Base-by-base conservation (phyloP, 495 filamentous ascomycete genomes). In the Rusavskia elegans region DNA sequence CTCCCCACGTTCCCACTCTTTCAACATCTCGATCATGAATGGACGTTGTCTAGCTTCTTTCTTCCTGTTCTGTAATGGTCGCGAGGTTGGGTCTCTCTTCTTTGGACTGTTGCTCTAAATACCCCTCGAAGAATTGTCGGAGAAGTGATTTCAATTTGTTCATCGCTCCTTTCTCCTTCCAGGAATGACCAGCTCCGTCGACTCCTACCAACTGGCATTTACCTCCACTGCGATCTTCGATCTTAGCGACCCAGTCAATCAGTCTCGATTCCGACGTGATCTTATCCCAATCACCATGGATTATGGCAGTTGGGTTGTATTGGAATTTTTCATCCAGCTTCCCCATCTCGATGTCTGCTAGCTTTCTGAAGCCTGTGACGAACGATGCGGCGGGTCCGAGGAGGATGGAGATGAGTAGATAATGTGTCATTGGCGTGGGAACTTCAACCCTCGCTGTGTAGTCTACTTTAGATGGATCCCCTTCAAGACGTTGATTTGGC, bases 321-420 rank as follows among this genome's bases (percentile, higher is more conserved):
- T 61, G 64, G 61, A 83, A 68, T 62, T 84, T 82, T 42, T 65
- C 61, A 55, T 78, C 72, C n/a, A 57, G 58, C 20, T 67, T 58
- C 21, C 19, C 8, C 17, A 29, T 41, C 16, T 52, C 51, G 29
- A 35, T 19, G n/a, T 50, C 20, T 29, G 37, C 20, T n/a, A 64
- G 59, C 9, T 70, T 53, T 51, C 64, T 69, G 56, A 78, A 81
- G 53, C 77, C 59, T 3, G 77, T 85, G 19, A 74, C 67, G 14
- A 84, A 65, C 50, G 66, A 71, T 27, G 74, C 79, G 20, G 81
- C 60, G 0, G 85, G 70, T 1, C 83, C 78, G 23, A 88, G 70
- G 3, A 89, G 71, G 2, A 89, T 89, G 5, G 87, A 94, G 36
- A 97, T 71, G 11, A 95, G 68, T 1, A 97, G 70, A 65, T 92